Evolutionary conservation across 306 rosid species (phyloP), one percentile per base, ranked within the genome.

Genomic region (Prunus fruticosa): DNA sequence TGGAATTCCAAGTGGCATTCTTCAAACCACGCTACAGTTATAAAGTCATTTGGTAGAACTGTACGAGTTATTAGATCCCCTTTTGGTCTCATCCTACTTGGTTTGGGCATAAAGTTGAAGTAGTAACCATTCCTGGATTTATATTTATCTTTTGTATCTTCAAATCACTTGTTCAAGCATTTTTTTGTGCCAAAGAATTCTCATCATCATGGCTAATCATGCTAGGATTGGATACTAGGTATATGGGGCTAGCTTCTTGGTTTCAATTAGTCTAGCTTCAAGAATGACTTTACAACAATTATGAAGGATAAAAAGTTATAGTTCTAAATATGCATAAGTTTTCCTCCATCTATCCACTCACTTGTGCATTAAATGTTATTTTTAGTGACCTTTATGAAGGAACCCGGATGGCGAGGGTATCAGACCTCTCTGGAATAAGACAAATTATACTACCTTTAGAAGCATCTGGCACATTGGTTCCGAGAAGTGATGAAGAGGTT

Each of bases 301-400:
- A 27, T 27, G 5, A 50, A 51, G 10, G 53, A 61, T 28, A 57
- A 38, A 1, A 47, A 53, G 0, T 46, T 27, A 47, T 45, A 22
- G 25, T 62, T 28, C 47, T 18, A 27, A 69, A 47, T 43, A 28
- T 56, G 43, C 27, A 12, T 43, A 61, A 19, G 60, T 51, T 56
- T 61, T 45, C 71, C 45, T 41, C 63, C 15, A 16, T 53, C 45
- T 20, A 32, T 73, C 71, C 12, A 60, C 77, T 80, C 46, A 88
- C 67, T 16, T 8, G 56, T 69, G 20, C 50, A 23, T 78, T 60
- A 57, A 65, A 74, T 79, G 75, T 78, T 75, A 22, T 65, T 71
- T 61, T 18, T 65, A 95, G 99, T 74, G 99, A 96, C 71, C 93
- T 89, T 53, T 96, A 96, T 14, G 99, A 96, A 88, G 99, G 98